Base-by-base conservation (phyloP, 129 eudicot species). In the Apium graveolens region DNA sequence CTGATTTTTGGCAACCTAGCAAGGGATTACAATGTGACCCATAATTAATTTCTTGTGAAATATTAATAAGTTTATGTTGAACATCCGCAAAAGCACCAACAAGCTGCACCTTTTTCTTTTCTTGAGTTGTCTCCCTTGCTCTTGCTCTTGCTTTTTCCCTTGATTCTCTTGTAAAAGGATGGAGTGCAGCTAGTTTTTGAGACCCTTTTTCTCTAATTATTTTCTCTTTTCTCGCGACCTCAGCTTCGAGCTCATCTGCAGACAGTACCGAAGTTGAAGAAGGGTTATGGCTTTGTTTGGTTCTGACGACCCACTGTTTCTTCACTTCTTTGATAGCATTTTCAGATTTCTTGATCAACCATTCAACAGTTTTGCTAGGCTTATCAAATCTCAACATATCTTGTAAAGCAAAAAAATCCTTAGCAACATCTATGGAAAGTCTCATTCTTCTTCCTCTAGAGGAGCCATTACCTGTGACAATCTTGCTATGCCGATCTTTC, bases 391-490 rank as follows among this genome's bases (percentile, higher is more conserved):
- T 87, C 70, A 90, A 76, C 77, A 86, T 31, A 46, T 92, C 97
- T 85, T 92, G 96, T 31, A 92, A 72, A 37, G 70, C 82, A 69
- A 92, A 92, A 80, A 92, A 92, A 70, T 82, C 87, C 5, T 85
- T 70, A 1, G 96, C 91, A 73, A 92, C 87, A n/a, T 86, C 92
- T 27, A 89, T 89, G 16, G 98, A 91, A 75, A 93, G 81, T 68
- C 98, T 89, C 97, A 93, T 90, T 78, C 97, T 81, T 74, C 93
- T 80, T 78, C 87, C 93, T 75, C 97, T 90, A 1, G 86, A 86
- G 1, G 65, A 55, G 35, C 97, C 97, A 32, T 81, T 86, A 44
- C 93, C 96, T 0, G 97, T 92, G 74, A 73, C 78, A 74, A 92
- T 88, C 87, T 90, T 90, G 90, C 91, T 90, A 82, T 93, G 98